Base-by-base conservation (phyloP, 345 rosid species). In the Excoecaria agallocha region DNA sequence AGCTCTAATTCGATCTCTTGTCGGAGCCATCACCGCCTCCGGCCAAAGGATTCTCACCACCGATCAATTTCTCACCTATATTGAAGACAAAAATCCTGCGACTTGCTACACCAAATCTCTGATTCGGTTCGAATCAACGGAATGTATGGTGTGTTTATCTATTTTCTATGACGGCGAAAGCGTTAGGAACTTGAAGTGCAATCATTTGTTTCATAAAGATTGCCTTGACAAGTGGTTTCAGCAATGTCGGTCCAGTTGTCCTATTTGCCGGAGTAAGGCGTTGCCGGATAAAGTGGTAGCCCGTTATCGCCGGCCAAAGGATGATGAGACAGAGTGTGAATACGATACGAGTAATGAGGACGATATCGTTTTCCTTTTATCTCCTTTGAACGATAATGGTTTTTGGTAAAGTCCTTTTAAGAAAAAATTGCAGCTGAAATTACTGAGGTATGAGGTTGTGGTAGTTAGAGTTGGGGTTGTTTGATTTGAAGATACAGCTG, bases 211-310 rank as follows among this genome's bases (percentile, higher is more conserved):
- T 75, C 91, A 88, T 70, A 86, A 73, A 76, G 88, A 75, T 55
- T 88, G 91, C 61, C 50, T 87, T 8, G 91, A 87, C 71, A 55
- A 24, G 54, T 88, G 91, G 91, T 55, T 88, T 52, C 81, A 78
- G 13, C 83, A 74, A 37, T 68, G 69, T n/a, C 58, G 58, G 48
- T 69, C 82, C 8, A 82, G 84, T 0, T 86, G 89, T 45, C 89
- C 89, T 17, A 82, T 86, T 43, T 86, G 89, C 70, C 54, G 89
- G 70, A 74, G 68, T 12, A 81, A 67, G 66, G 82, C 79, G 17
- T 57, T 86, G 77, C 84, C 86, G 3, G 85, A 83, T 12, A 73
- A 79, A 64, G 55, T 83, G 6, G 82, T 75, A 50, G 85, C 76
- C 4, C 63, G 74, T 6, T 83, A 68, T 59, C 81, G 50, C 20